Base-by-base conservation (phyloP, 2,329 filamentous ascomycete genomes). In the Diaporthe sp. region DNA sequence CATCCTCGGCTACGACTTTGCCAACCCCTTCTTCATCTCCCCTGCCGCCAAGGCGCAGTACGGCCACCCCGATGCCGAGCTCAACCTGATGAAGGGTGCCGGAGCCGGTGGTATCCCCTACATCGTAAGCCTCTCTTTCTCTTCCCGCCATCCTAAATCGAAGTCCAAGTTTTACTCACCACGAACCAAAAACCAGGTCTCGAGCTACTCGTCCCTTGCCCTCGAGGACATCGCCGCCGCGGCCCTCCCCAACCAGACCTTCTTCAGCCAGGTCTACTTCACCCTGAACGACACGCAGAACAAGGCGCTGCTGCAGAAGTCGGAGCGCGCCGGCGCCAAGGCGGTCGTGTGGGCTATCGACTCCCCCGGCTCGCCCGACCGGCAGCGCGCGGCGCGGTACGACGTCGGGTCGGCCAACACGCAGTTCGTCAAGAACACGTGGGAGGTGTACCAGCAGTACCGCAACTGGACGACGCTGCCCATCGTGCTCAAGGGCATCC, bases 21-120 rank as follows among this genome's bases (percentile, higher is more conserved):
- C 85, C 0, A 85, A 86, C 0, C 89, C 89, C n/a, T 87, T 90
- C 83, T 90, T 88, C 83, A 90, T 90, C 79, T 84, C 84, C 75
- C 88, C 89, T 6, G 86, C 85, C 13, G 87, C 88, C 37, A 83
- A 84, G 8, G 88, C 82, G 25, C 85, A 81, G 39, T 85, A 86
- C 71, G 88, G 80, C 10, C 84, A 90, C 77, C 80, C 82, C 0
- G 84, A 86, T 13, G 88, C 83, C 31, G 89, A 91, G 82, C 78
- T 85, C 10, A 88, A 88, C 79, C 81, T 91, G 34, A 85, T 89
- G 72, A 84, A 86, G 82, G 88, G 84, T 55, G 88, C 89, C 13
- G 86, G 82, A 12, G 80, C 83, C n/a, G 85, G 84, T 8, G 82
- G 86, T 72, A 88, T 90, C 71, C 84, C 89, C 4, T 90, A 90